These are phyloP conservation scores for Candida bentonensis DNA, from an alignment of 805 yeast genomes.

Conservation along the genomic window DNA sequence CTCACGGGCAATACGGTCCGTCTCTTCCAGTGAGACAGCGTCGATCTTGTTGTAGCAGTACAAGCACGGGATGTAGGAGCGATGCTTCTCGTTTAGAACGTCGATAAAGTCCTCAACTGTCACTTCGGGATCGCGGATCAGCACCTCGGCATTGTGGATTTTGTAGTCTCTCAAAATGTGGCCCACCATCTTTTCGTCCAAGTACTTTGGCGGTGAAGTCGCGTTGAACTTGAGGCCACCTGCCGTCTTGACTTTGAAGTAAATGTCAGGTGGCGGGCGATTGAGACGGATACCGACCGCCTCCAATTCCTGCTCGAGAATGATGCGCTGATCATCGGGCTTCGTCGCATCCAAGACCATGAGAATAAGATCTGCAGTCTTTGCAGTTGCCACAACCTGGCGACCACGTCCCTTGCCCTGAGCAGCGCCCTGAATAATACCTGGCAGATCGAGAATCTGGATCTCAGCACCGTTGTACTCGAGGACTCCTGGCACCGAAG, in stretches of 20 bases:
- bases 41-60: conserved; percentile 93
- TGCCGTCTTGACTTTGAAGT: conserved; percentile 63
- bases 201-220: conserved; percentile 64
- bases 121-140: conserved; percentile 75
- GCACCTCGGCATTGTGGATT: conserved; percentile 85
- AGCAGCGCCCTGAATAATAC: conserved; percentile 91
- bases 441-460: conserved; percentile 95
- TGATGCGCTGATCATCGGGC: conserved; percentile 74
- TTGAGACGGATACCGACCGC: conserved; percentile 88
- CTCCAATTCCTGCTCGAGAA: conserved; percentile 79
- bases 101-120: conserved; percentile 92
- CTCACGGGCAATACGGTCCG: conserved; percentile 79
- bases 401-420: conserved; percentile 97
- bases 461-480: conserved; percentile 95
- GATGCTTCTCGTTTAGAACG: conserved; percentile 72
- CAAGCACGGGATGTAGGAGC: conserved; percentile 79
- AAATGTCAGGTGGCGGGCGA: conserved; percentile 65
- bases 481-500: conserved; percentile 92
- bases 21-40: conserved; percentile 88
- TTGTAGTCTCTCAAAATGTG: conserved; percentile 74
- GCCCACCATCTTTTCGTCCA: conserved; percentile 68
- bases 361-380: conserved; percentile 81
- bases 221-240: conserved; percentile 86
- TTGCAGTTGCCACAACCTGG: conserved; percentile 91
- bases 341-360: conserved; percentile 96